Base-by-base conservation (phyloP, 768 basidiomycete species). In the Hysterangium stoloniferum region DNA sequence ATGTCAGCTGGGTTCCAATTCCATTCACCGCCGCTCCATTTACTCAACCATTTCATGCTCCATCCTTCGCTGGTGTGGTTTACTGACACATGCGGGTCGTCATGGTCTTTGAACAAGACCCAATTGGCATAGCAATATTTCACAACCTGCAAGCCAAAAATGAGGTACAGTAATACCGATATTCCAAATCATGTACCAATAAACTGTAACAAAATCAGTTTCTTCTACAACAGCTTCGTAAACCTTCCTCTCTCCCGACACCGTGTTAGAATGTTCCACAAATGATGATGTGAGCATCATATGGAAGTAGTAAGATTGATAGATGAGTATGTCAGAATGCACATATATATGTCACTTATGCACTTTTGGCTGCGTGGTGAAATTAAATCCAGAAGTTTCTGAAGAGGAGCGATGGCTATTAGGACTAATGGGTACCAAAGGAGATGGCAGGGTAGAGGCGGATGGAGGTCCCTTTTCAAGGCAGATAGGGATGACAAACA, bases 71-170 rank as follows among this genome's bases (percentile, higher is more conserved):
- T 80, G 19, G 80, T 70, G 15, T 81, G 80, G 53, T 82, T 80
- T 22, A 86, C 79, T 3, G 84, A 79, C 19, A 66, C 64, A 19
- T 80, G 68, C 17, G 84, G 81, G 57, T 87, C 83, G 51, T 87
- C 84, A n/a, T 78, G 62, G 47, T 79, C 75, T 52, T 76, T 75
- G 68, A 89, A 87, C 15, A 77, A 66, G 1, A 86, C 66, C 78
- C 82, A 85, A 60, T 86, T 83, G 5, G 79, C 78, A 56, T 87
- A 89, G 48, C 84, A 77, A 64, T 74, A 86, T 61, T 85, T 85
- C 28, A 88, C 65, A 19, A 87, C 62, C 86, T 85, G 87, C 59
- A 84, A 88, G 11, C 34, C 19, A 35, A 35, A 11, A 11, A 35
- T 35, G 19, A 35, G 34, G 11, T 11, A 35, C 34, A 19, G n/a